A percentile compares a stretch with the other conserved stretches of the same genome.
These are phyloP conservation scores for Alternaria novae-zelandiae DNA, from an alignment of 2,329 filamentous ascomycete species.

Conservation along the genomic window DNA sequence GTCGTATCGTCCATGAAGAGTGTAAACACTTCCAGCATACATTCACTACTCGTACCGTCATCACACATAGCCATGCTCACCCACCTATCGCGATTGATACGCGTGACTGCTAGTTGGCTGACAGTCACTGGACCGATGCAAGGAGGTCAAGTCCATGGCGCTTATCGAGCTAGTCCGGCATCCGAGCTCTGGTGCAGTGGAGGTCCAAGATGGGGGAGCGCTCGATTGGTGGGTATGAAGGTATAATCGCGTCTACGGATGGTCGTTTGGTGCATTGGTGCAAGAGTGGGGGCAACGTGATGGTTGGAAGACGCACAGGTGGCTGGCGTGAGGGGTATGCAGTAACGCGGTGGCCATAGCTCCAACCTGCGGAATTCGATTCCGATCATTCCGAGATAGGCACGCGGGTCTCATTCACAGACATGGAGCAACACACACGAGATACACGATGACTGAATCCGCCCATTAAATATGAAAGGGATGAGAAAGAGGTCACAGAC, in stretches of 20 bases:
- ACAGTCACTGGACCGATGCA: conserved; percentile 7
- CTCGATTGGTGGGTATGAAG: conserved; percentile 12
- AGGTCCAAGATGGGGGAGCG: conserved; percentile 9
- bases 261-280: conserved; percentile 8
- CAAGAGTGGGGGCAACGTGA: conserved; percentile 32
- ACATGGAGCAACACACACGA: no score
- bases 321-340: conserved; percentile 14
- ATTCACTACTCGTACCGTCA: conserved; percentile 7
- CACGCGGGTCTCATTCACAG: background rate
- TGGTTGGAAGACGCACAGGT: background rate
- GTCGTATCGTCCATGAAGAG: background rate
- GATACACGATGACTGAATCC: no score
- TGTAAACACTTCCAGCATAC: conserved; percentile 8
- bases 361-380: conserved; percentile 6
- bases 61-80: conserved; percentile 26
- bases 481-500: no score
- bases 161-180: conserved; percentile 16
- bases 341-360: conserved; percentile 7
- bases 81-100: conserved; percentile 25
- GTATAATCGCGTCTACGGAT: conserved; percentile 6
- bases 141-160: conserved; percentile 5
- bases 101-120: conserved; percentile 14
- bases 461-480: no score
- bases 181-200: background rate
- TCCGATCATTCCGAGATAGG: conserved; percentile 4